Conservation (phyloP, 2,329 filamentous ascomycete species). For the Fusarium austroafricanum region DNA sequence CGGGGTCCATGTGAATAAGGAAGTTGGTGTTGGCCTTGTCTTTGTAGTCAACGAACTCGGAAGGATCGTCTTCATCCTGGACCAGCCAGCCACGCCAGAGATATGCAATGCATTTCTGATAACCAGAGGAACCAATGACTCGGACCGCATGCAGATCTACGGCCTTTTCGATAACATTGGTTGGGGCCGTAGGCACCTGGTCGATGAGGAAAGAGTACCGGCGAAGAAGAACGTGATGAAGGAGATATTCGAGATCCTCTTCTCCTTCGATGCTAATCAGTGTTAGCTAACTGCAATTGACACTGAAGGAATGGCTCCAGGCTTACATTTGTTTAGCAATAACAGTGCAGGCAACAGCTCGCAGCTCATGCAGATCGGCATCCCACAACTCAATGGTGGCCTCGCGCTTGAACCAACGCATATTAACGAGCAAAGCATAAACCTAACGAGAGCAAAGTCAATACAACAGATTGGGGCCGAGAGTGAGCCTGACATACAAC, state of each 20-base stretch:
- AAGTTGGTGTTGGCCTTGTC: slow-evolving; percentile 83
- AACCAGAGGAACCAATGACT: slow-evolving; percentile 91
- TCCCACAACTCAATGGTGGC: slow-evolving; percentile 89
- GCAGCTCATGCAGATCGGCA: slow-evolving; percentile 81
- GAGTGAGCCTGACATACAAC: slow-evolving; percentile 61
- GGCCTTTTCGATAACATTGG: slow-evolving; percentile 92
- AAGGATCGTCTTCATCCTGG: slow-evolving; percentile 92
- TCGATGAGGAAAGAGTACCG: slow-evolving; percentile 86
- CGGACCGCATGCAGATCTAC: slow-evolving; percentile 91
- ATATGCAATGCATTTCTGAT: slow-evolving; percentile 93
- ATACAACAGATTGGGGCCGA: background rate
- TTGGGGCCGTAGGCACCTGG: slow-evolving; percentile 75
- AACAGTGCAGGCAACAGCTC: slow-evolving; percentile 87
- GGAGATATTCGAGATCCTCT: slow-evolving; percentile 80
- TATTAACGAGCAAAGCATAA: slow-evolving; percentile 80
- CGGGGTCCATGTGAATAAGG: slow-evolving; percentile 87
- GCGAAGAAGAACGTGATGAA: slow-evolving; percentile 85
- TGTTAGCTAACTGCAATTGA: background rate
- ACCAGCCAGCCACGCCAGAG: slow-evolving; percentile 97
- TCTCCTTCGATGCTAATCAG: slow-evolving; percentile 83
- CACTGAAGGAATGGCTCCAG: background rate
- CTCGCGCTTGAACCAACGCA: slow-evolving; percentile 82
- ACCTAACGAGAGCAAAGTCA: slow-evolving; percentile 54
- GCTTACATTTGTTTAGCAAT: slow-evolving; percentile 81
- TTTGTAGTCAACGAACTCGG: slow-evolving; percentile 89